These are phyloP conservation scores for Penicillium sumatraense DNA, from an alignment of 2,329 filamentous ascomycete species.

Conservation along the genomic window DNA sequence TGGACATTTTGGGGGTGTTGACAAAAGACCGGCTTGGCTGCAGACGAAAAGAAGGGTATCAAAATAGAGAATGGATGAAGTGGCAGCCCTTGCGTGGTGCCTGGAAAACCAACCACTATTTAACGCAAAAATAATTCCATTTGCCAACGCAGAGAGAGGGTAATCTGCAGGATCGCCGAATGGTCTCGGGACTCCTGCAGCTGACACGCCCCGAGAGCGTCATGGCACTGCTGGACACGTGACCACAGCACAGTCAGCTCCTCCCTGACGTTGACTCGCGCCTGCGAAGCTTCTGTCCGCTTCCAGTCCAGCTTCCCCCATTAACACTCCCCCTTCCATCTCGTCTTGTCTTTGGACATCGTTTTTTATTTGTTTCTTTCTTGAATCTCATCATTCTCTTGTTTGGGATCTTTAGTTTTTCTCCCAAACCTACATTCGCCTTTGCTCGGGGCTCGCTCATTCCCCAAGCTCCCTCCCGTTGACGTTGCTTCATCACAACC, in stretches of 20 bases:
- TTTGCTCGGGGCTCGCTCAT: conserved; percentile 24
- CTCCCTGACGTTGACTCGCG: conserved; percentile 34
- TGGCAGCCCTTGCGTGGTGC: conserved; percentile 1
- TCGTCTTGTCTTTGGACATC: conserved; percentile 22
- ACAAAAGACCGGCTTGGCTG: background rate
- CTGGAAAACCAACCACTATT: background rate
- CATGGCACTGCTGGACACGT: conserved; percentile 26
- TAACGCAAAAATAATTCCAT: background rate
- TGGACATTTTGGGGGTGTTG: conserved; percentile 33
- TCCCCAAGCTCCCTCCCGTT: conserved; percentile 33
- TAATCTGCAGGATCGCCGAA: background rate
- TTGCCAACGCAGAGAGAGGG: background rate
- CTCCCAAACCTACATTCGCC: conserved; percentile 4
- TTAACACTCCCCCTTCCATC: conserved; percentile 23
- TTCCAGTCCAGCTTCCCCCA: conserved; percentile 30
- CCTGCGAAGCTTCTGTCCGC: conserved; percentile 32
- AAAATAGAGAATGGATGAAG: background rate
- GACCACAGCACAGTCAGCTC: conserved; percentile 30
- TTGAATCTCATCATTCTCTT: conserved; percentile 1
- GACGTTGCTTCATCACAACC: conserved; percentile 39
- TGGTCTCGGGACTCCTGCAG: background rate
- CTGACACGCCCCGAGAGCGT: conserved; percentile 7
- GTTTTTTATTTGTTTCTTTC: conserved; percentile 18
- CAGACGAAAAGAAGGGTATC: background rate
- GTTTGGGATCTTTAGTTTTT: background rate